Evolutionary conservation across 352 stramenopile species (phyloP).

Genomic region (Globisporangium iwayamae): DNA sequence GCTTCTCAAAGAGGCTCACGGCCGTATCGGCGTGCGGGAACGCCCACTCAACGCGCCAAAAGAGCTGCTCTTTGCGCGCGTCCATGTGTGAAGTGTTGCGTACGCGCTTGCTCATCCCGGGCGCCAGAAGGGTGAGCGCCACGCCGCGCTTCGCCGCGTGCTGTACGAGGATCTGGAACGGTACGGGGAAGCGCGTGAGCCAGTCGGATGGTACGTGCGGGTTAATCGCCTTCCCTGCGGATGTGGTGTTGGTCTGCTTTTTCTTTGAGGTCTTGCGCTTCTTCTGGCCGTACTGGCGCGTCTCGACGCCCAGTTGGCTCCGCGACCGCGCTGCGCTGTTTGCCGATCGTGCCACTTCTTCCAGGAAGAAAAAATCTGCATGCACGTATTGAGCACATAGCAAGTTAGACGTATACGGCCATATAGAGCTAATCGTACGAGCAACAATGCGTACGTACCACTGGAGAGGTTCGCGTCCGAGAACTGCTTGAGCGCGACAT

Average conservation of each 20-base stretch:
- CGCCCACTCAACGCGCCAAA: slow-evolving; percentile 75
- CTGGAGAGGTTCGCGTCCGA: slow-evolving; percentile 75
- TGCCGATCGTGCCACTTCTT: slow-evolving; percentile 60
- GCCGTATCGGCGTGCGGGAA: slow-evolving; percentile 54
- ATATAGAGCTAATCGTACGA: background rate
- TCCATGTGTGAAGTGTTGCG: slow-evolving; percentile 80
- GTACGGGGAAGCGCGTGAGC: slow-evolving; percentile 64
- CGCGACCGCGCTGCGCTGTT: slow-evolving; percentile 43
- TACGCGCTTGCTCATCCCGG: slow-evolving; percentile 76
- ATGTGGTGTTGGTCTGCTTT: background rate
- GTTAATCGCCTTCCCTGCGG: slow-evolving; percentile 29
- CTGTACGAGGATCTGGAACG: slow-evolving; percentile 64
- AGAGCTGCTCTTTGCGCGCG: slow-evolving; percentile 52
- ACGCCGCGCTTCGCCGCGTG: slow-evolving; percentile 68
- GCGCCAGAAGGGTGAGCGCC: slow-evolving; percentile 61
- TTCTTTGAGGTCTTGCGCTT: slow-evolving; percentile 23
- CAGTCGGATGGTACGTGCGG: slow-evolving; percentile 67
- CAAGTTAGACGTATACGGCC: background rate
- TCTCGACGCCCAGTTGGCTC: slow-evolving; percentile 36
- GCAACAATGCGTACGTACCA: slow-evolving; percentile 22
- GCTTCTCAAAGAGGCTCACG: slow-evolving; percentile 46
- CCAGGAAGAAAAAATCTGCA: slow-evolving; percentile 74
- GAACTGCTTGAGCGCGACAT: slow-evolving; percentile 64
- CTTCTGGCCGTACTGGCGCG: slow-evolving; percentile 24
- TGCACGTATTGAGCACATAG: background rate